These are phyloP conservation scores for Aegilops sharonensis DNA, from an alignment of 176 grass and related monocot genomes.

Conservation along the genomic window DNA sequence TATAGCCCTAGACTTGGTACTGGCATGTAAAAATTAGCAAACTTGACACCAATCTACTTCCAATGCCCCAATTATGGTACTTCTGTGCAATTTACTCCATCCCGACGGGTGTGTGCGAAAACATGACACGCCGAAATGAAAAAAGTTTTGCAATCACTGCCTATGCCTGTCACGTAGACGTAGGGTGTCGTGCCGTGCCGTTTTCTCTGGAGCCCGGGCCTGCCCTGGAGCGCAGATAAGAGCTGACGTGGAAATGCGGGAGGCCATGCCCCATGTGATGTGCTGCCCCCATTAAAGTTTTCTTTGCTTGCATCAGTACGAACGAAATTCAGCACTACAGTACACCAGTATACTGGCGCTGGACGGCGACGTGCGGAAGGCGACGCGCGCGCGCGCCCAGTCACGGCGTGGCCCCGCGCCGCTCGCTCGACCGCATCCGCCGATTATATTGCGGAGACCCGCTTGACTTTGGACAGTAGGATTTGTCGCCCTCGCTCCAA, in stretches of 20 bases:
- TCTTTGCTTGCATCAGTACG: not conserved
- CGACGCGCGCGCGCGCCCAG: not conserved
- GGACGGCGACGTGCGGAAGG: not conserved
- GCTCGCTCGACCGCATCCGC: too few relatives aligned
- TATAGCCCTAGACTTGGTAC: too few relatives aligned
- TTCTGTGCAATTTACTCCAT: too few relatives aligned
- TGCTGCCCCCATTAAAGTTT: not conserved
- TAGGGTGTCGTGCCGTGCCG: not conserved
- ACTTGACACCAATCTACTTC: too few relatives aligned
- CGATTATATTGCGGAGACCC: not conserved
- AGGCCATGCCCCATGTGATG: not conserved
- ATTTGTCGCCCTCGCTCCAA: not conserved
- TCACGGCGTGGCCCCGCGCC: not conserved
- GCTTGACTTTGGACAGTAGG: conserved; percentile 14
- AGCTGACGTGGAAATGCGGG: not conserved
- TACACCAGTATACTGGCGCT: not conserved
- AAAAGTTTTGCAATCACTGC: not conserved
- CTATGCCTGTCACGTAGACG: not conserved
- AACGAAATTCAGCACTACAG: not conserved
- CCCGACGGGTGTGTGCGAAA: too few relatives aligned
- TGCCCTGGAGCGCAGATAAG: not conserved
- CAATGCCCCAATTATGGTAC: too few relatives aligned
- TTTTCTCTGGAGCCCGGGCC: not conserved
- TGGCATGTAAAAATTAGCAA: too few relatives aligned
- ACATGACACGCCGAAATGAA: too few relatives aligned